A percentile compares a stretch with the other conserved stretches of the same genome.
These are phyloP conservation scores for Excoecaria cochinchinensis DNA, from an alignment of 345 rosid species.

Conservation along the genomic window DNA sequence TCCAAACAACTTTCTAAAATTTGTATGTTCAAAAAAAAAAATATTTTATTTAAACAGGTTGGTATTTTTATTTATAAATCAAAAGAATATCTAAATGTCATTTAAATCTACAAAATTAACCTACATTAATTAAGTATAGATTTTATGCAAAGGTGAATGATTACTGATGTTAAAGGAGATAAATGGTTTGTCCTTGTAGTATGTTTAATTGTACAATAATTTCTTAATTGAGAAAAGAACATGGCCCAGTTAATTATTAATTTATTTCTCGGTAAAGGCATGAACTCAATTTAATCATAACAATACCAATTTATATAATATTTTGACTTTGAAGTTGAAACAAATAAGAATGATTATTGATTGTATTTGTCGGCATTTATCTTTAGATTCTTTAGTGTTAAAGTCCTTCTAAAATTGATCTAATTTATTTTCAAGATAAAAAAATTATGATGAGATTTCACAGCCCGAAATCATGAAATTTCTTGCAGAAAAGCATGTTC, in stretches of 20 bases:
- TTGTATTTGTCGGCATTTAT: background rate
- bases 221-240: background rate
- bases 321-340: conserved; percentile 9
- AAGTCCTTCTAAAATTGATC: conserved; percentile 7
- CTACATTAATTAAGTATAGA: too few relatives aligned
- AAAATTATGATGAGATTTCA: background rate
- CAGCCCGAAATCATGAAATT: conserved; percentile 7
- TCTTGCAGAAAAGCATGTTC: conserved; percentile 16
- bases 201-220: too few relatives aligned
- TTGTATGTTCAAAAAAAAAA: too few relatives aligned
- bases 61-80: too few relatives aligned
- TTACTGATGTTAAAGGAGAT: too few relatives aligned
- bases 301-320: background rate
- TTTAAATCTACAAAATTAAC: too few relatives aligned
- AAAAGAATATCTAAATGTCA: too few relatives aligned
- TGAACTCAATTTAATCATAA: conserved; percentile 5
- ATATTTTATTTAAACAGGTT: too few relatives aligned
- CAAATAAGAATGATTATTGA: conserved; percentile 12
- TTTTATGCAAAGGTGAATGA: too few relatives aligned
- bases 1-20: too few relatives aligned
- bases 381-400: background rate
- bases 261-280: background rate
- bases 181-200: too few relatives aligned
- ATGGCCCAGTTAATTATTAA: background rate
- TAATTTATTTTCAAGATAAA: background rate